Evolutionary conservation across 805 yeast species (phyloP), one percentile per base, ranked within the genome.

Genomic region (Candida palmyrensis): DNA sequence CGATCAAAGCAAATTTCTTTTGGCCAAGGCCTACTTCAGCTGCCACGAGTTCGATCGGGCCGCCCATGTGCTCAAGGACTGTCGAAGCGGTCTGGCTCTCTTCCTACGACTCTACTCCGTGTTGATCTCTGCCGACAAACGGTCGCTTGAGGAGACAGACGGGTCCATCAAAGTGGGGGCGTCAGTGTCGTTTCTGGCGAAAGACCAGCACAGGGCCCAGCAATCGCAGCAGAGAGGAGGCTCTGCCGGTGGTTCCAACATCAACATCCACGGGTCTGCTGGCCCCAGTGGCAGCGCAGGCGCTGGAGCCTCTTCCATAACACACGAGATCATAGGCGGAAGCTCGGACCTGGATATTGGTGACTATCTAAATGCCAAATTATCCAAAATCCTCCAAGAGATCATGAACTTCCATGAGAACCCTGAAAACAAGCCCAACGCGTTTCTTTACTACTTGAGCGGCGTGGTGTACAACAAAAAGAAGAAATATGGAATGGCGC

Each of bases 1-100:
- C n/a, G 71, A 66, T 36, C 57, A 53, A 29, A 69, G 73, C 37
- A 58, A 60, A 38, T 58, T 82, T 18, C 42, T 74, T 11, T 61
- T 86, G 18, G 96, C 90, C 1, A 75, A 77, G 34, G 55, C 83
- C 0, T 79, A 83, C 49, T 86, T 90, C 63, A 82, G 77, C 47
- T 77, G 86, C 48, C 79, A 82, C 46, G 97, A 92, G 56, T 90
- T 80, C 51, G 90, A 81, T 37, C 60, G 97, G 18, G 83, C 89
- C 36, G 76, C 82, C 4, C 63, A 67, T 44, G 68, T 68, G 10
- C 59, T 92, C 37, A 66, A 66, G 35, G 66, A 67, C 11, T 75
- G 80, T 32, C 51, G 45, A 14, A 66, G 77, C 32, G 64, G 78
- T 0, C 66, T 69, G 32, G 74, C 79, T 3, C 29, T 57, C 20